Base-by-base conservation (phyloP, 2,329 filamentous ascomycete species). In the Simplicillium sp. region DNA sequence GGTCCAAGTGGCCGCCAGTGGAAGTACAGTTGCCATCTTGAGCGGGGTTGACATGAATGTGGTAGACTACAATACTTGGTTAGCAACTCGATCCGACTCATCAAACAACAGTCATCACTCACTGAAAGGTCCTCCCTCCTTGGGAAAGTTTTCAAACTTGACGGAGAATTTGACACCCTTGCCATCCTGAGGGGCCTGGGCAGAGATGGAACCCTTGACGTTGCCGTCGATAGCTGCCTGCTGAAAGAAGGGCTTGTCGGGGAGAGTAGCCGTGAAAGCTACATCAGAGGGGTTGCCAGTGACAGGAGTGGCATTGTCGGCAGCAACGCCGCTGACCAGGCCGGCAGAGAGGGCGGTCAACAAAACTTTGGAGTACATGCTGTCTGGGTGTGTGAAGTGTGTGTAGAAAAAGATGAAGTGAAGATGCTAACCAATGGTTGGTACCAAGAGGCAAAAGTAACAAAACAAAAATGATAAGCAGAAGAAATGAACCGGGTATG, bases 11-110 rank as follows among this genome's bases (percentile, higher is more conserved):
- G 2, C 67, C 75, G 4, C 75, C 66, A 2, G 85, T 81, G 4
- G 60, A 59, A 38, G 75, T 82, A 68, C 85, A 90, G 70, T 87
- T 86, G 48, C 84, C 84, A 47, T 78, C 63, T 5, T 79, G 74
- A 11, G 87, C 80, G 8, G 78, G 76, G 14, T 66, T 52, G 39
- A 71, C 73, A 60, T 90, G 85, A 48, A 90, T 66, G 57, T 89
- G 84, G 65, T 87, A 89, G 44, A 67, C 82, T 84, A 43, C 4
- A 9, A 29, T 53, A 43, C 42, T 44, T 43, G 50, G 37, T 25
- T 25, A 25, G 20, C 20, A 25, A 25, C 6, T 9, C 20, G 20
- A 25, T 25, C 9, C 9, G 20, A 5, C 5, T 9, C 20, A 25
- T 25, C 9, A 9, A 25, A 9, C 20, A 25, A 25, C n/a, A 25